These are phyloP conservation scores for Castanea mollissima DNA, from an alignment of 306 rosid species.

Conservation along the genomic window DNA sequence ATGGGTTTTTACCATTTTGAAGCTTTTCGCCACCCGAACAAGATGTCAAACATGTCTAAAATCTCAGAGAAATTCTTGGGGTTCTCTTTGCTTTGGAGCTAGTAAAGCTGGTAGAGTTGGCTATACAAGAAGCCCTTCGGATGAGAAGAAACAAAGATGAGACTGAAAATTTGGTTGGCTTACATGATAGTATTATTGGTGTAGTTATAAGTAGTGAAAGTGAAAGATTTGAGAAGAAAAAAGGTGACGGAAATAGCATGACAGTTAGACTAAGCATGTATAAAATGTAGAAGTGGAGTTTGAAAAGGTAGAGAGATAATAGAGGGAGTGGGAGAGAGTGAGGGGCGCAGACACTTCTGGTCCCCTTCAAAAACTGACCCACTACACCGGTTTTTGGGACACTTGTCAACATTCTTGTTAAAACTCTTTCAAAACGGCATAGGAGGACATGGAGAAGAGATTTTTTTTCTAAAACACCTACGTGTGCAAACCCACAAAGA, in stretches of 20 bases:
- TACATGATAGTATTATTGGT: background rate
- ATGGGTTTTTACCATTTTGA: conserved; percentile 62
- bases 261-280: conserved; percentile 28
- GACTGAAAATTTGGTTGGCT: background rate
- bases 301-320: conserved; percentile 20
- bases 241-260: conserved; percentile 14
- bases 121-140: background rate
- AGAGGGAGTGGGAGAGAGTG: conserved; percentile 22
- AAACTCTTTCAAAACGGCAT: background rate
- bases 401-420: conserved; percentile 27
- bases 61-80: background rate
- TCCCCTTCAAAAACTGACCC: conserved; percentile 47
- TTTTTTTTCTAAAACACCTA: background rate
- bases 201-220: background rate
- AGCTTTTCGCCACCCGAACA: conserved; percentile 88
- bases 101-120: background rate
- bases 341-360: conserved; percentile 32
- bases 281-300: conserved; percentile 39
- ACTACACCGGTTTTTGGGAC: conserved; percentile 35
- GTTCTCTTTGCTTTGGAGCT: conserved; percentile 3
- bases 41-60: conserved; percentile 60
- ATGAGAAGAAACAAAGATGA: background rate
- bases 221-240: background rate
- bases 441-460: background rate
- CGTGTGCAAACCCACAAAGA: no score